Evolutionary conservation across 73 alveolate species (phyloP), one percentile per base, ranked within the genome.

Genomic region (Paramecium caudatum): DNA sequence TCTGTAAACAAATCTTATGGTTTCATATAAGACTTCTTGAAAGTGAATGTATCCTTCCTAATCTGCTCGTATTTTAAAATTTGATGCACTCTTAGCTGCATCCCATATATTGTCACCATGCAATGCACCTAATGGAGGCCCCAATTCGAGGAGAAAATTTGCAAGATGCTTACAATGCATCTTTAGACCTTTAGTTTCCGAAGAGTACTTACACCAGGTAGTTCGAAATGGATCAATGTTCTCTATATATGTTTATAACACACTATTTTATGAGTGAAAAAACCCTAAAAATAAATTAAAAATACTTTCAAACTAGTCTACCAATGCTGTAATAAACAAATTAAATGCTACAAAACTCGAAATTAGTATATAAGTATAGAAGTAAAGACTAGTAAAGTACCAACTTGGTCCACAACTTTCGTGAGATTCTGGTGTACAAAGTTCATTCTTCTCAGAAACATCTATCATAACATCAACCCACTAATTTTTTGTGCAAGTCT

Each of bases 401-500:
- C 88, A 74, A 39, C 45, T 23, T 17, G 12, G 7, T 36, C 88
- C 88, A 74, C 88, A 74, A 15, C 43, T 15, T 2, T 74, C 47
- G 17, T 3, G 16, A 32, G 36, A 63, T 39, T 74, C 15, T 36
- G 8, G 19, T 1, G 55, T 27, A 45, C 47, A 74, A 41, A 21
- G 32, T 10, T 55, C 1, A 74, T 74, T 74, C 10, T 34, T 36
- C 9, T 74, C 39, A 19, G 82, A 16, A 25, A 93, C 85, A 27
- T 90, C 94, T 6, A 41, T 45, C 98, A 97, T 94, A 1, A 97
- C 91, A 19, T 23, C 34, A 25, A 68, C 82, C 99, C 99, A 97
- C 81, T 96, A 96, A 62, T 97, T 98, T 46, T 98, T 98, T 13
- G 99, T 97, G n/a, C 98, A 95, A 82, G 91, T 87, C 49, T 98